phyloP scores from a whole-genome alignment of 1,284 basidiomycete genomes.

The Leccinum laetum region DNA sequence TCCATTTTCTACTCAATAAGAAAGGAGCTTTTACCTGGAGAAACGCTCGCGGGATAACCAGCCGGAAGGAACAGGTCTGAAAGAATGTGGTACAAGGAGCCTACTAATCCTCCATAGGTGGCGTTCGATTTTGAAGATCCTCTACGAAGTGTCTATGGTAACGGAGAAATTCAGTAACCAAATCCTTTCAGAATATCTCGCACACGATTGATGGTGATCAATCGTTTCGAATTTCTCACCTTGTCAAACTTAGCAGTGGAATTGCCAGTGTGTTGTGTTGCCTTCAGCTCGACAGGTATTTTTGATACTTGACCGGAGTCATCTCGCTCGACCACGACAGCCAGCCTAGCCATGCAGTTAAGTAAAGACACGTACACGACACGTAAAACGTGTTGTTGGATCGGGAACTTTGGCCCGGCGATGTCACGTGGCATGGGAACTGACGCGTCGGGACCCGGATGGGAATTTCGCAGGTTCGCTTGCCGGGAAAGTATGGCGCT shows the following conservation, averaged over 20 bases:
- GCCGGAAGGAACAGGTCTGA: constrained; percentile 58
- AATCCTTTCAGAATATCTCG: neutral
- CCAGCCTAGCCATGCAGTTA: neutral
- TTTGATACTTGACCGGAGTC: constrained; percentile 26
- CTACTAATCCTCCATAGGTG: neutral
- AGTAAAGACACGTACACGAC: no score
- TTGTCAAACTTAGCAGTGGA: constrained; percentile 4
- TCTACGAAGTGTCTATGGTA: constrained; percentile 2
- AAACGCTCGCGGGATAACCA: constrained; percentile 59
- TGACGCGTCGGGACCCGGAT: neutral
- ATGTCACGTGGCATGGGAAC: neutral
- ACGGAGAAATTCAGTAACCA: constrained; percentile 6
- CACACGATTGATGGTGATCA: neutral
- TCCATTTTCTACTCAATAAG: neutral
- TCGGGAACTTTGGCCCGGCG: no score
- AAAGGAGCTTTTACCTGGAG: constrained; percentile 44
- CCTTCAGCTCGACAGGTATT: constrained; percentile 16
- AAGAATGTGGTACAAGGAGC: constrained; percentile 31
- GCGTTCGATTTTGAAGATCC: neutral
- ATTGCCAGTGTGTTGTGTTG: neutral
- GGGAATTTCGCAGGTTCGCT: constrained; percentile 18
- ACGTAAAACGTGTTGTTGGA: no score
- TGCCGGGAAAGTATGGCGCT: constrained; percentile 20
- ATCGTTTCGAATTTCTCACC: constrained; percentile 12
- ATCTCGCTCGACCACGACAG: constrained; percentile 23